A percentile compares a stretch with the other conserved stretches of the same genome.
phyloP scores from a whole-genome alignment of 345 rosid genomes.

The Bruguiera gymnorhiza region DNA sequence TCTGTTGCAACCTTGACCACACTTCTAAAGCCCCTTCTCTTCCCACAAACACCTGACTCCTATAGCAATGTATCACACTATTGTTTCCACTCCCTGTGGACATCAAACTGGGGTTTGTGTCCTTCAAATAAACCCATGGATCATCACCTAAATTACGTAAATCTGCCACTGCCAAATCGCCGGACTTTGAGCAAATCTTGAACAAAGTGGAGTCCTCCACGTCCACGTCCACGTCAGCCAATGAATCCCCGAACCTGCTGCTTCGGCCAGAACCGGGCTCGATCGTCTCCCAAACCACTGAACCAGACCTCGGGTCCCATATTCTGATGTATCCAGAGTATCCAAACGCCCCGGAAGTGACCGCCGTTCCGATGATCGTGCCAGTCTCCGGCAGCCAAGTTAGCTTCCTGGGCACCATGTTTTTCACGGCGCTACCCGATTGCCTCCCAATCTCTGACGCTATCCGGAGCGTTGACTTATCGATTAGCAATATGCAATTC shows the following conservation, averaged over 20 bases:
- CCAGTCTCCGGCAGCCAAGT: conserved; percentile 59
- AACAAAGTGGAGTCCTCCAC: conserved; percentile 46
- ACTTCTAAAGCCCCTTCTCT: conserved; percentile 75
- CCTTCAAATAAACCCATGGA: conserved; percentile 73
- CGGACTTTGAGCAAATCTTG: conserved; percentile 84
- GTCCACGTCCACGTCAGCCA: conserved; percentile 75
- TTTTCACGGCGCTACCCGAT: conserved; percentile 63
- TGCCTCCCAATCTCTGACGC: conserved; percentile 58
- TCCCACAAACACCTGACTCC: conserved; percentile 68
- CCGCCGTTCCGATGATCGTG: conserved; percentile 48
- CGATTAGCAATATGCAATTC: conserved; percentile 61
- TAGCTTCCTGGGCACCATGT: conserved; percentile 59
- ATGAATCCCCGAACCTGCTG: conserved; percentile 80
- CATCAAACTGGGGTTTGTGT: conserved; percentile 54
- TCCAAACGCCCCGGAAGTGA: conserved; percentile 72
- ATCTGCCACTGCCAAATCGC: conserved; percentile 84
- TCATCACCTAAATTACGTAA: conserved; percentile 73
- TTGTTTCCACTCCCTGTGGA: conserved; percentile 23
- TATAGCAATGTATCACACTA: conserved; percentile 60
- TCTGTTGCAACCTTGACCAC: conserved; percentile 57
- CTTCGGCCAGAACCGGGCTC: conserved; percentile 96
- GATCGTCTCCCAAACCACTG: conserved; percentile 75
- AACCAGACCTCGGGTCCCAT: conserved; percentile 73
- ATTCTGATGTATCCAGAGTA: conserved; percentile 77
- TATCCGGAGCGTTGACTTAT: conserved; percentile 73